A percentile compares a stretch with the other conserved stretches of the same genome.
Conservation (phyloP, 805 yeast species). For the Saccharomyces jurei region DNA sequence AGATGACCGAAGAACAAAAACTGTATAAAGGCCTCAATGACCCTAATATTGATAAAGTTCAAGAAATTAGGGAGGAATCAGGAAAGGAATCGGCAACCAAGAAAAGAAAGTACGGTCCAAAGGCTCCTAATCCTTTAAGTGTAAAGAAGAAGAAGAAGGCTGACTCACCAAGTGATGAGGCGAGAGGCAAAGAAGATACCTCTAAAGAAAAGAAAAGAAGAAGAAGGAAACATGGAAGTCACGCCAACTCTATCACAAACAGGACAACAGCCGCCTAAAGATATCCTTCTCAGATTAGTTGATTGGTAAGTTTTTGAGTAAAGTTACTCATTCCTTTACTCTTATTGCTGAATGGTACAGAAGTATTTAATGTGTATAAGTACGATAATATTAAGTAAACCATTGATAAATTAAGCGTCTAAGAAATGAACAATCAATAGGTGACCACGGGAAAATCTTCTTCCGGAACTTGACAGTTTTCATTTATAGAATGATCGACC, state of each 20-base stretch:
- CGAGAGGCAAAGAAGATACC: conserved; percentile 1
- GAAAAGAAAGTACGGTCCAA: conserved; percentile 56
- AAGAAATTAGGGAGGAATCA: conserved; percentile 9
- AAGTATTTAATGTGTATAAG: not conserved
- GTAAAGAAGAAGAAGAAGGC: conserved; percentile 59
- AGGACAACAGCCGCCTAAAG: not conserved
- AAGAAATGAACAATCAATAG: not conserved
- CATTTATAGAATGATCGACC: conserved; percentile 31
- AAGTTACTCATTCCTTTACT: not conserved
- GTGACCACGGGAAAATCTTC: conserved; percentile 20
- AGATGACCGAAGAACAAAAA: conserved; percentile 53
- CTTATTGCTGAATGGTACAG: not conserved
- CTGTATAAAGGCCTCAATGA: conserved; percentile 74
- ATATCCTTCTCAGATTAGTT: too few relatives aligned
- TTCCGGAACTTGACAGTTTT: conserved; percentile 26
- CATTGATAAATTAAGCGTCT: not conserved
- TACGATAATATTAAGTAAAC: not conserved
- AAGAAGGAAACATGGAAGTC: conserved; percentile 15
- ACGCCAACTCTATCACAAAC: not conserved
- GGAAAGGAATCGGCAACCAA: conserved; percentile 45
- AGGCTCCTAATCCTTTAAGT: conserved; percentile 86
- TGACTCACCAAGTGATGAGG: not conserved
- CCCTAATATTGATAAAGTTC: conserved; percentile 29
- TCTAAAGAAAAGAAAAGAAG: conserved; percentile 16
- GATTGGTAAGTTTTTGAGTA: not conserved